A percentile compares a stretch with the other conserved stretches of the same genome.
Conservation (phyloP, 495 filamentous ascomycete species). For the Aspergillus campestris region DNA sequence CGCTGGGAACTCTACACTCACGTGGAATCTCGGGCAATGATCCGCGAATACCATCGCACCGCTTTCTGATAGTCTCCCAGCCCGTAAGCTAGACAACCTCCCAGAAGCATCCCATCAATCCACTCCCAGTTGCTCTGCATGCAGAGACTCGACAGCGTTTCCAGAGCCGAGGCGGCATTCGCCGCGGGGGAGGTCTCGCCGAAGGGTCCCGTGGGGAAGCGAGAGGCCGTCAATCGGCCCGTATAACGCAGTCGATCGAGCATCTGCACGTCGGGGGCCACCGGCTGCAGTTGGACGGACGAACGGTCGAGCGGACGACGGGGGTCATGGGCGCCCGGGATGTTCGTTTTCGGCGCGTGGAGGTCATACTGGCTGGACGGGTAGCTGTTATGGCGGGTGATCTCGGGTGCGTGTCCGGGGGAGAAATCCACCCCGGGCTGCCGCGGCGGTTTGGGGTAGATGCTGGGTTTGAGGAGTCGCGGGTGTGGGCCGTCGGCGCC, state of each 20-base stretch:
- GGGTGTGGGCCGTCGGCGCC: constrained; percentile 24
- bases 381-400: constrained; percentile 36
- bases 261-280: constrained; percentile 21
- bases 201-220: constrained; percentile 21
- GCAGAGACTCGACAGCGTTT: constrained; percentile 74
- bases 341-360: constrained; percentile 15
- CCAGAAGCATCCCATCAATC: constrained; percentile 92
- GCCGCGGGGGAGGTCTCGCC: constrained; percentile 28
- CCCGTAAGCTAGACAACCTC: constrained; percentile 89
- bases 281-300: constrained; percentile 20
- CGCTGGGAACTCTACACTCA: constrained; percentile 31
- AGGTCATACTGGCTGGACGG: constrained; percentile 31
- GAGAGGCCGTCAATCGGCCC: constrained; percentile 27
- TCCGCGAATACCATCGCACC: constrained; percentile 79
- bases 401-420: constrained; percentile 15
- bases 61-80: constrained; percentile 81
- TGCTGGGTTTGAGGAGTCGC: constrained; percentile 42
- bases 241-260: constrained; percentile 21
- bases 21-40: constrained; percentile 72
- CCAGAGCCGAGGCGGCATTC: constrained; percentile 60
- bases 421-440: constrained; percentile 40
- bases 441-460: constrained; percentile 58
- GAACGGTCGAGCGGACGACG: neutral
- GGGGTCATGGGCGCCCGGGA: neutral
- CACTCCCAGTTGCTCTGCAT: constrained; percentile 85